Percentiles rank a stretch among this genome's conserved stretches.
These are phyloP conservation scores for Quercus phellos DNA, from an alignment of 331 rosid species.

Conservation along the genomic window DNA sequence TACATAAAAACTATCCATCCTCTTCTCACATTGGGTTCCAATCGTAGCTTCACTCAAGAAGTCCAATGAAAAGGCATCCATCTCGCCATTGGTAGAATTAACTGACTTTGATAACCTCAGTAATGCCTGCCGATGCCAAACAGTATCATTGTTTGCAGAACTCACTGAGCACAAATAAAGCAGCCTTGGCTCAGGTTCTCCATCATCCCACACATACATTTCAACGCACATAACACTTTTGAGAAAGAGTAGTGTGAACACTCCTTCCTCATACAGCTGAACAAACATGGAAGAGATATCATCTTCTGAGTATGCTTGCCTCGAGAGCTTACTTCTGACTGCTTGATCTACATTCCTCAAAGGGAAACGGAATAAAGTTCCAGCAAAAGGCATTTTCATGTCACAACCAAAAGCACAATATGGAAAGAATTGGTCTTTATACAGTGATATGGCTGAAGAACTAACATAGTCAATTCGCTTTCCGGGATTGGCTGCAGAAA, in stretches of 20 bases:
- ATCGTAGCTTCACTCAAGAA: constrained; percentile 55
- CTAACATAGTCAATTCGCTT: constrained; percentile 82
- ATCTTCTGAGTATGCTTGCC: constrained; percentile 76
- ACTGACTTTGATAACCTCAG: constrained; percentile 63
- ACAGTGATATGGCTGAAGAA: constrained; percentile 66
- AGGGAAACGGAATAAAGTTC: constrained; percentile 93
- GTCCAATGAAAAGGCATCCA: constrained; percentile 66
- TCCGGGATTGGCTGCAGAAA: constrained; percentile 94
- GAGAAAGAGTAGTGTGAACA: constrained; percentile 77
- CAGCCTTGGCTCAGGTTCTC: constrained; percentile 61
- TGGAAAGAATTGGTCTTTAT: constrained; percentile 78
- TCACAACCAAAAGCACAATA: constrained; percentile 90
- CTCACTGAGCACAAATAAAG: constrained; percentile 74
- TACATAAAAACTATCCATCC: constrained; percentile 62
- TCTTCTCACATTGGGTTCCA: constrained; percentile 57
- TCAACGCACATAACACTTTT: constrained; percentile 71
- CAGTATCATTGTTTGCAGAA: constrained; percentile 49
- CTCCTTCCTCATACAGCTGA: constrained; percentile 86
- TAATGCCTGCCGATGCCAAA: constrained; percentile 80
- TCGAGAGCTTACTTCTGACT: constrained; percentile 75
- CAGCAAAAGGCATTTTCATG: constrained; percentile 73
- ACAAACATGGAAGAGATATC: constrained; percentile 87
- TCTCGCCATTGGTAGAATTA: constrained; percentile 41
- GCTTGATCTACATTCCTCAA: constrained; percentile 80
- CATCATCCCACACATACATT: constrained; percentile 76